Base-by-base conservation (phyloP, 257 asterid genomes). In the Capsicum rhomboideum region DNA sequence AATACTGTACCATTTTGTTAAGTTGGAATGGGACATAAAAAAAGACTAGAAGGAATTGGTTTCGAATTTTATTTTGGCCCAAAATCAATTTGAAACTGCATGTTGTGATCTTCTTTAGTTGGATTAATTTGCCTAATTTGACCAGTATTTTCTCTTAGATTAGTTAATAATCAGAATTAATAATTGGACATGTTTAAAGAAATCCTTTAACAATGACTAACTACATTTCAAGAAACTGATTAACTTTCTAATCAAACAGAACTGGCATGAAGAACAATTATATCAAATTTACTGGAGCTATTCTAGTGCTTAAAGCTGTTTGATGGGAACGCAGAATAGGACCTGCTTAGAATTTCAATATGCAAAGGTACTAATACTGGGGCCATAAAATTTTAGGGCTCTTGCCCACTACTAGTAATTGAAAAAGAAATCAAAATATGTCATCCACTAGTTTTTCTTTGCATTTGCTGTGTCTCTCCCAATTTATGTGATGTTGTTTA, bases 281-380 rank as follows among this genome's bases (percentile, higher is more conserved):
- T 10, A 40, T 71, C 20, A 71, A 10, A 71, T 71, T 20, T 71
- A 20, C 7, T 71, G 28, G 55, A 11, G 34, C 55, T 18, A 71
- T 68, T 37, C 9, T 37, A 37, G 28, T 42, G 79, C 54, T 71
- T 77, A 17, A 52, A 29, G 10, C 23, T 75, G 63, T 77, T 77
- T 77, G 14, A 28, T 49, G 82, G 46, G 63, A 77, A 77, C 44
- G 8, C 44, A 50, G 40, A 77, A 77, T 50, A 49, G 26, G 44
- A 49, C 26, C 44, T 50, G 46, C 46, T n/a, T 28, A 26, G 63
- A 77, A 77, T 77, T 61, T 77, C 44, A 77, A 77, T 26, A 77
- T 77, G 26, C 82, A 26, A 77, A 77, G 82, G 44, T 75, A 28
- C 82, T 50, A 20, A 77, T 26, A 50, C 2, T 77, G 81, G 63